A percentile compares a stretch with the other conserved stretches of the same genome.
Evolutionary conservation across 2,329 filamentous ascomycete species (phyloP).

Genomic region (Acrodontium crateriforme): DNA sequence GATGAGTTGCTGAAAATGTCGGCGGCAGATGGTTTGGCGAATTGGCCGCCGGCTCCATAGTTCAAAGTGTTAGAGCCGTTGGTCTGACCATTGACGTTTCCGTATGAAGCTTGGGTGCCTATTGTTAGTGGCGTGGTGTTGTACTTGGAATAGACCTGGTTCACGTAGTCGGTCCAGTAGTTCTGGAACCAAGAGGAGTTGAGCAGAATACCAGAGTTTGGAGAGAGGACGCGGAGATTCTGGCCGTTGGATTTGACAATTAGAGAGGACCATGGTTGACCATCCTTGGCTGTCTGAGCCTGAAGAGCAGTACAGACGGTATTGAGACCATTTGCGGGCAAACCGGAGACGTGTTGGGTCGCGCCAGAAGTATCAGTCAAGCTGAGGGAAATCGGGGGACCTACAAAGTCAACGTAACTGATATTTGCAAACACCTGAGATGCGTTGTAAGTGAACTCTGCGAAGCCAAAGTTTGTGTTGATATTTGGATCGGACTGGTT

Average conservation of each 20-base stretch:
- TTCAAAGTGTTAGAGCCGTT: constrained; percentile 26
- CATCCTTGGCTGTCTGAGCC: constrained; percentile 42
- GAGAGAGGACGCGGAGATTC: constrained; percentile 29
- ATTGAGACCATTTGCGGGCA: constrained; percentile 43
- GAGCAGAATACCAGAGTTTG: constrained; percentile 32
- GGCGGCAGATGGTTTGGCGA: constrained; percentile 41
- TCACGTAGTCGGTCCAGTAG: constrained; percentile 40
- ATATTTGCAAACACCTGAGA: constrained; percentile 34
- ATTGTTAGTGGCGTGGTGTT: constrained; percentile 35
- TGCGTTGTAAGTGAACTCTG: constrained; percentile 36
- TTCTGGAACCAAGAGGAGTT: constrained; percentile 34
- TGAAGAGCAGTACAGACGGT: constrained; percentile 40
- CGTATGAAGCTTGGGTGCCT: constrained; percentile 50
- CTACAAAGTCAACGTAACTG: constrained; percentile 26
- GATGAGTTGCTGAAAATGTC: constrained; percentile 57
- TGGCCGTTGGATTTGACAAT: constrained; percentile 29
- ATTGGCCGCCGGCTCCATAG: constrained; percentile 35
- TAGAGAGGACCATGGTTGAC: constrained; percentile 48
- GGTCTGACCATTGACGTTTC: constrained; percentile 29
- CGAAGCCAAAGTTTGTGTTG: constrained; percentile 32
- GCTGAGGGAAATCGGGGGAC: constrained; percentile 28
- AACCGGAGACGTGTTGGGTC: constrained; percentile 41
- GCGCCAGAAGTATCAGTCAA: constrained; percentile 24
- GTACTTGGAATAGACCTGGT: constrained; percentile 38
- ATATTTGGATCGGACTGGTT: constrained; percentile 30